Evolutionary conservation across 768 basidiomycete genomes (phyloP).

Genomic region (Trametes cubensis): DNA sequence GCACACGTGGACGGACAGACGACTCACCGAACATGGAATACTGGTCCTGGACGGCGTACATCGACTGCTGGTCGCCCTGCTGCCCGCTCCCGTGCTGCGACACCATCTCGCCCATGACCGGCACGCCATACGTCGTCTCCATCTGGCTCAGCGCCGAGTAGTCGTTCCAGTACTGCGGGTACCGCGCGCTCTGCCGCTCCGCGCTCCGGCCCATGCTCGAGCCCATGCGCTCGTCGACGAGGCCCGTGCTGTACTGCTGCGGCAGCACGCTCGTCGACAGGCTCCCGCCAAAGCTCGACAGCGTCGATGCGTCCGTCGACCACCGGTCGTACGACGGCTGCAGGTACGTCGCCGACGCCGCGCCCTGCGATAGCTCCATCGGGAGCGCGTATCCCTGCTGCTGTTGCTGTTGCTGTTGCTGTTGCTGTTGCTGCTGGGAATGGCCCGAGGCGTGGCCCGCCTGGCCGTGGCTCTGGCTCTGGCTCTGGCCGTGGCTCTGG

Average conservation of each 20-base stretch:
- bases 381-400: conserved; percentile 22
- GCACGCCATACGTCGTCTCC: conserved; percentile 35
- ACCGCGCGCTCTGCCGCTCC: conserved; percentile 31
- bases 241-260: conserved; percentile 74
- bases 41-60: conserved; percentile 32
- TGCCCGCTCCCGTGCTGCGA: conserved; percentile 14
- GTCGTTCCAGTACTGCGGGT: conserved; percentile 42
- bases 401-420: neutral
- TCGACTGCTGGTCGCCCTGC: conserved; percentile 24
- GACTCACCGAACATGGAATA: conserved; percentile 34
- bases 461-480: neutral
- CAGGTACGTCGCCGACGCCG: conserved; percentile 30
- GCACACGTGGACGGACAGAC: neutral
- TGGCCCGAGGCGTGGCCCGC: neutral
- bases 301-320: conserved; percentile 35
- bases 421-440: no score
- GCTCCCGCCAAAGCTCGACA: conserved; percentile 44
- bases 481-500: conserved; percentile 3
- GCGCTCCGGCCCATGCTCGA: conserved; percentile 19
- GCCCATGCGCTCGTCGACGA: conserved; percentile 52
- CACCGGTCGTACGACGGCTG: conserved; percentile 52
- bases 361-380: conserved; percentile 18
- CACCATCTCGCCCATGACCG: conserved; percentile 31
- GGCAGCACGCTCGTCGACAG: conserved; percentile 75
- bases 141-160: conserved; percentile 38